Conservation (phyloP, 2,329 filamentous ascomycete genomes). For the Colletotrichum sp. region DNA sequence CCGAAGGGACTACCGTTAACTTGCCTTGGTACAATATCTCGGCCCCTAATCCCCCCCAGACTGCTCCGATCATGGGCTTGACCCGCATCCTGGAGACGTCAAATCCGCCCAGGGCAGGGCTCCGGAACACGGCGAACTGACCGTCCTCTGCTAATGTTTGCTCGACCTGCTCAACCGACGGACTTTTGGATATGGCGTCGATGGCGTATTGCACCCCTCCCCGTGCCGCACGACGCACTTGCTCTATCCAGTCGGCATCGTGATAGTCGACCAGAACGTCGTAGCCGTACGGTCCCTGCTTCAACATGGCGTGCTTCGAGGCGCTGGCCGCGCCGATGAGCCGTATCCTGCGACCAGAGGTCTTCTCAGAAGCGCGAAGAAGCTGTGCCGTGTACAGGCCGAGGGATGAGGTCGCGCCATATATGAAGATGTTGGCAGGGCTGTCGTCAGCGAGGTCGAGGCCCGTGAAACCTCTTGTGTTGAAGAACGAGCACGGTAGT, state of each 20-base stretch:
- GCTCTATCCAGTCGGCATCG: conserved; percentile 34
- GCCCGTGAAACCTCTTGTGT: neutral
- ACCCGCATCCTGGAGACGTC: conserved; percentile 26
- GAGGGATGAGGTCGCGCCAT: conserved; percentile 37
- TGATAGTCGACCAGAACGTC: conserved; percentile 43
- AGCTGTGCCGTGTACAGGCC: conserved; percentile 37
- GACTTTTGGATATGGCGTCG: conserved; percentile 44
- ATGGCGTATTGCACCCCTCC: conserved; percentile 39
- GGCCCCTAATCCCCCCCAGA: conserved; percentile 46
- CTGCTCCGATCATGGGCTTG: conserved; percentile 43
- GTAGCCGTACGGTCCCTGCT: conserved; percentile 38
- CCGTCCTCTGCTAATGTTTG: conserved; percentile 30
- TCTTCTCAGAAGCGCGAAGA: conserved; percentile 14
- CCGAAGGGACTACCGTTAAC: rapidly evolving
- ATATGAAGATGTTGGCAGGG: conserved; percentile 29
- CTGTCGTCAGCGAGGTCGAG: neutral
- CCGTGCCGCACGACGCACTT: conserved; percentile 28
- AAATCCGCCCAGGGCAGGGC: conserved; percentile 26
- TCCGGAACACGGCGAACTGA: conserved; percentile 29
- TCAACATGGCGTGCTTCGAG: conserved; percentile 29
- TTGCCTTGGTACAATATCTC: conserved; percentile 41
- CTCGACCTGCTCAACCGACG: conserved; percentile 35
- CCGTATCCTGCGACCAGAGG: conserved; percentile 12
- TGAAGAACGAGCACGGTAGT: conserved; percentile 35
- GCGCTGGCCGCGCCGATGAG: conserved; percentile 35